phyloP scores from a whole-genome alignment of 441 rosid species.

The Gossypium davidsonii region DNA sequence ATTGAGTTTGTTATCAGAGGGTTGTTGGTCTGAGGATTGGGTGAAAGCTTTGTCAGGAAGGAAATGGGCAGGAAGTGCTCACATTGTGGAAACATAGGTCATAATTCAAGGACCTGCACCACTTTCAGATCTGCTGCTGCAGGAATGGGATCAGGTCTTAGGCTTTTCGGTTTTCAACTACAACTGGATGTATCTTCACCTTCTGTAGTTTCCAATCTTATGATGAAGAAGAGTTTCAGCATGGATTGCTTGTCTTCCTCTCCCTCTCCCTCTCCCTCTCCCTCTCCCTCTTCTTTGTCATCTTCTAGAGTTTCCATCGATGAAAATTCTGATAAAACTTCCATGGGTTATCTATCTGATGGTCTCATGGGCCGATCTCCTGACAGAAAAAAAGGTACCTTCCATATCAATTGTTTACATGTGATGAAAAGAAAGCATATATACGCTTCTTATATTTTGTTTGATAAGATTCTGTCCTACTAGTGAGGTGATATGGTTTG shows the following conservation, averaged over 20 bases:
- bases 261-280: slow-evolving; percentile 17
- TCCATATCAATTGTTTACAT: too few relatives aligned
- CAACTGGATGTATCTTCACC: slow-evolving; percentile 46
- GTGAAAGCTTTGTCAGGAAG: slow-evolving; percentile 21
- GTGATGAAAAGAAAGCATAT: not conserved
- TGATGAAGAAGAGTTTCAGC: slow-evolving; percentile 73
- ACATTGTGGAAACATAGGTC: slow-evolving; percentile 77
- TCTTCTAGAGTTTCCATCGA: slow-evolving; percentile 30
- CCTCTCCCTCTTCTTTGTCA: slow-evolving; percentile 19
- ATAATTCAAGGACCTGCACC: slow-evolving; percentile 80
- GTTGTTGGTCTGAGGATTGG: slow-evolving; percentile 14
- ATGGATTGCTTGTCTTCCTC: slow-evolving; percentile 47
- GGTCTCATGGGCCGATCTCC: slow-evolving; percentile 40
- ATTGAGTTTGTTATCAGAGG: slow-evolving; percentile 2
- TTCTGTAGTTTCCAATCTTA: slow-evolving; percentile 17
- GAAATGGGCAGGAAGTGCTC: slow-evolving; percentile 89
- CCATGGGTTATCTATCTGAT: slow-evolving; percentile 55
- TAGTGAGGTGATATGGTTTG: too few relatives aligned
- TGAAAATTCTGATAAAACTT: slow-evolving; percentile 30
- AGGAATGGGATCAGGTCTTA: slow-evolving; percentile 7
- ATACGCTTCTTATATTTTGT: not conserved
- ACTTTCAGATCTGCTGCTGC: slow-evolving; percentile 23
- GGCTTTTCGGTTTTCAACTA: slow-evolving; percentile 78
- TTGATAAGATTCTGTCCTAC: too few relatives aligned
- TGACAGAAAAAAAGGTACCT: slow-evolving; percentile 57